Conservation (phyloP, 176 grass and related monocot species). For the Elymus sibiricus region DNA sequence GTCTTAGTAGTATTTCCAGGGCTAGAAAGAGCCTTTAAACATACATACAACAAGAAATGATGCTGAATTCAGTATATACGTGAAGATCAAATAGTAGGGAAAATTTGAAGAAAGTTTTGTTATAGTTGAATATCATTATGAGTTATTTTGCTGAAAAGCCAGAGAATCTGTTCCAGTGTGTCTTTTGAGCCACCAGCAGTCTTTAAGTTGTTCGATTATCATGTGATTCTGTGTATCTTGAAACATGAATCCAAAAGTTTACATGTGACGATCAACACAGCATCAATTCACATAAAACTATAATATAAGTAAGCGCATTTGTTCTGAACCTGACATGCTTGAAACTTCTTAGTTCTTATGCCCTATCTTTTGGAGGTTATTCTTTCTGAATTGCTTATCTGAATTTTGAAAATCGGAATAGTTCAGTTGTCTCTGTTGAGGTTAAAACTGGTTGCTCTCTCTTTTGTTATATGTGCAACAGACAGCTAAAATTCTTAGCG, state of each 20-base stretch:
- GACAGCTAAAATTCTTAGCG: constrained; percentile 46
- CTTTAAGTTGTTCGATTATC: constrained; percentile 8
- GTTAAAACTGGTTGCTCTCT: neutral
- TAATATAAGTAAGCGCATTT: constrained; percentile 8
- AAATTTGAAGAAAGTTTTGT: neutral
- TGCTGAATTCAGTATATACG: neutral
- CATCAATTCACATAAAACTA: neutral
- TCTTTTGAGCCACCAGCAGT: neutral
- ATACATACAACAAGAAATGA: neutral
- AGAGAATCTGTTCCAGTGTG: neutral
- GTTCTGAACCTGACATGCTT: neutral
- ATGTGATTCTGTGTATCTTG: neutral
- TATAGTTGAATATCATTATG: neutral
- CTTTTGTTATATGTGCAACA: constrained; percentile 33
- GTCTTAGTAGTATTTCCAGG: neutral
- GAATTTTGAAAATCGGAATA: neutral
- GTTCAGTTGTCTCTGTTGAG: neutral
- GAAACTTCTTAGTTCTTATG: neutral
- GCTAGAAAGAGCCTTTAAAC: neutral
- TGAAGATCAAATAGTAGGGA: neutral
- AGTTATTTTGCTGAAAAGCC: neutral
- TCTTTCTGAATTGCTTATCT: neutral
- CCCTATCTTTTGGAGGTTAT: constrained; percentile 7
- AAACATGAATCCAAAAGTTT: constrained; percentile 15
- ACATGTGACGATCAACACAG: neutral